A percentile compares a stretch with the other conserved stretches of the same genome.
Conservation (phyloP, 768 basidiomycete genomes). For the Holtermanniella nyarrowii region DNA sequence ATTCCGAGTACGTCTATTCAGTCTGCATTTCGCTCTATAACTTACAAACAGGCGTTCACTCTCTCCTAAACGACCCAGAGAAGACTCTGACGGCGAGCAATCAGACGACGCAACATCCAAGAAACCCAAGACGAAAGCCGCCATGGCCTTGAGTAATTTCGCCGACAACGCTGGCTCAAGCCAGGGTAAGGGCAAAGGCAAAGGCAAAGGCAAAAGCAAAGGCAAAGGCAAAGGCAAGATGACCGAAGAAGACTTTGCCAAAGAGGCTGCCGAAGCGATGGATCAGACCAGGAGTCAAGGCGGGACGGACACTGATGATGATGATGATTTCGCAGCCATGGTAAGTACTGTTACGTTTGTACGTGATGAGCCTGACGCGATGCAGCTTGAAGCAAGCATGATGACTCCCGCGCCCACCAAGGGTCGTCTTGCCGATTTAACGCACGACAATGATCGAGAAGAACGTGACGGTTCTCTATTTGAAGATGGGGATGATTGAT, state of each 20-base stretch:
- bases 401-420: not conserved
- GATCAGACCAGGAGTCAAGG: too few species aligned
- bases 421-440: not conserved
- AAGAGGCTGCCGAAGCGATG: not conserved
- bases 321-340: conserved; percentile 2
- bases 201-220: not conserved
- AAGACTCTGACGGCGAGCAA: not conserved
- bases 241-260: not conserved
- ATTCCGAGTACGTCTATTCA: not conserved
- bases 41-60: too few species aligned
- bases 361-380: too few species aligned
- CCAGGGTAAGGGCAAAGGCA: not conserved
- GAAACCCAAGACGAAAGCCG: not conserved
- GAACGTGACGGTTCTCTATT: not conserved
- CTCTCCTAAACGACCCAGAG: not conserved
- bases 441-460: not conserved
- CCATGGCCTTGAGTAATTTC: not conserved
- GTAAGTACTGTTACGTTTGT: conserved; percentile 10
- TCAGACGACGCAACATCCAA: not conserved
- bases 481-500: not conserved
- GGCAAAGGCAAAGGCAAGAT: not conserved
- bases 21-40: too few species aligned
- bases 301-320: conserved; percentile 1
- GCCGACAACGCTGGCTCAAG: not conserved
- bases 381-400: not conserved